These are phyloP conservation scores for Pleoardoris graminearum DNA, from an alignment of 2,329 filamentous ascomycete genomes.

Conservation along the genomic window DNA sequence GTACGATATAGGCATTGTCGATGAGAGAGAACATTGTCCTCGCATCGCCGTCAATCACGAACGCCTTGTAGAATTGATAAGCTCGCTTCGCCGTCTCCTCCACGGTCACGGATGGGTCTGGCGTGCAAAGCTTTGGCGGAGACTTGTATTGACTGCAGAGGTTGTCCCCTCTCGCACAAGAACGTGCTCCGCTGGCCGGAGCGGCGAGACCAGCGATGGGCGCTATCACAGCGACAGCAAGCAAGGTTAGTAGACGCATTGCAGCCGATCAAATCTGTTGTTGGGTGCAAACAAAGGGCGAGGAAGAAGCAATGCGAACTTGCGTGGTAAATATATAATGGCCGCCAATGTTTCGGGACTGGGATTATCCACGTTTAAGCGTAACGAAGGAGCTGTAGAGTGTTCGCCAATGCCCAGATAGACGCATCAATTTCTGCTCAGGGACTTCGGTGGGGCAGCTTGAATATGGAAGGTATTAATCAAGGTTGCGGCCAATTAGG, in stretches of 20 bases:
- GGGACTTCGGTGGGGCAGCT: neutral
- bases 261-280: neutral
- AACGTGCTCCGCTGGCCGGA: slow-evolving; percentile 9
- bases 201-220: slow-evolving; percentile 20
- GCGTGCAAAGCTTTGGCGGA: slow-evolving; percentile 19
- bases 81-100: slow-evolving; percentile 21
- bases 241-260: slow-evolving; percentile 14
- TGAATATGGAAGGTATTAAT: neutral
- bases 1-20: slow-evolving; percentile 19
- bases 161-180: slow-evolving; percentile 15
- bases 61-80: slow-evolving; percentile 23
- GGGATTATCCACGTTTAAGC: neutral
- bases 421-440: neutral
- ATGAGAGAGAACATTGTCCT: slow-evolving; percentile 26
- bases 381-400: slow-evolving; percentile 14
- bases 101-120: slow-evolving; percentile 17
- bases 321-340: neutral
- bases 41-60: slow-evolving; percentile 24
- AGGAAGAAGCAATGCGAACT: neutral
- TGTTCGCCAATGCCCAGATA: slow-evolving; percentile 10
- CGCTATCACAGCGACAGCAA: slow-evolving; percentile 10
- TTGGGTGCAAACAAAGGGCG: too few relatives aligned
- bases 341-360: neutral
- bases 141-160: slow-evolving; percentile 21
- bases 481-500: neutral